Evolutionary conservation across 2,329 filamentous ascomycete species (phyloP), one percentile per base, ranked within the genome.

Genomic region (Chaetomiaceae sp.): DNA sequence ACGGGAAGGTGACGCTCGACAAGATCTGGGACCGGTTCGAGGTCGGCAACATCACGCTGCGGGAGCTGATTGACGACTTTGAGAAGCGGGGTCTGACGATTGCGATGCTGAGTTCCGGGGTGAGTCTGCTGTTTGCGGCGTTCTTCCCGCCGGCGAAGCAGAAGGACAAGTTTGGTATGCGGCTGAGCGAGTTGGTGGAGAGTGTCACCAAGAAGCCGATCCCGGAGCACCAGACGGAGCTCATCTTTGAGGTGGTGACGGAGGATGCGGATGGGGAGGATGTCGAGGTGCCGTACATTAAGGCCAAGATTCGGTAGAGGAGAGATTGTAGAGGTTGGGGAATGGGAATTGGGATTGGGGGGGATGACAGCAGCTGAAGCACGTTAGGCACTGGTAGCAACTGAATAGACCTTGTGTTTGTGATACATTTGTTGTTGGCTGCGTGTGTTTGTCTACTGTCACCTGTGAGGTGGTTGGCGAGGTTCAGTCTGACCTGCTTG

Each of bases 1-100:
- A 88, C 38, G 88, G 88, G 66, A 87, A 88, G 63, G 89, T 95
- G 17, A 83, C 80, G 22, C 84, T 99, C 64, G 94, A 99, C 77
- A 95, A 95, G 78, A 87, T 99, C 51, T 99, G 94, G 94, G 94
- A 97, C 71, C 87, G 94, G 36, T 97, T 97, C 65, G 91, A 97
- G 75, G 79, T 96, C 33, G 80, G 87, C 15, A 84, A 99, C 68
- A 83, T 96, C 47, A 92, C 91, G 2, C 77, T 99, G 47, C 79
- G 82, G 66, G 84, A 97, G 68, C 88, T 99, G 65, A 72, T 97
- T 23, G 83, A 89, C 52, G 75, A 88, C 65, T 96, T 99, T 68
- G 81, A 88, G 68, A 80, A 83, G 65, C 85, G 86, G 67, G 94
- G 94, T 1, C 76, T 99, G 51, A 84, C 76, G 19, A 85, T 97